These are phyloP conservation scores for Fragaria iinumae DNA, from an alignment of 306 rosid species.

Conservation along the genomic window DNA sequence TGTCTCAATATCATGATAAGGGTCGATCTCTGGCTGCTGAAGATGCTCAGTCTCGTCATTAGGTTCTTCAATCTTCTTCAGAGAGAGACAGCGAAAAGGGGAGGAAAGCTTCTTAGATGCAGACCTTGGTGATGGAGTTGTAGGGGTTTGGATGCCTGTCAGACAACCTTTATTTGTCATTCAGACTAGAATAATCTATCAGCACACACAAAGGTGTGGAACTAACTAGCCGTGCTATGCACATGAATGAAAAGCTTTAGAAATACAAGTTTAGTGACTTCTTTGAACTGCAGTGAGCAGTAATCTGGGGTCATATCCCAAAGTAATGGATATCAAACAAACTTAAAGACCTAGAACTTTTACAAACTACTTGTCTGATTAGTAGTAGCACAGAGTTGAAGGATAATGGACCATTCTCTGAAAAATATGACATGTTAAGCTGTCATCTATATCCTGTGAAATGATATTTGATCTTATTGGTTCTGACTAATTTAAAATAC, in stretches of 20 bases:
- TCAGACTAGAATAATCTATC: constrained; percentile 17
- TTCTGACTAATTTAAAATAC: background rate
- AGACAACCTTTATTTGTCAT: constrained; percentile 9
- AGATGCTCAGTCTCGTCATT: constrained; percentile 78
- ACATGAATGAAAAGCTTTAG: background rate
- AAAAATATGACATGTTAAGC: background rate
- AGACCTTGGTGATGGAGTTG: constrained; percentile 73
- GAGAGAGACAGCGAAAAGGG: constrained; percentile 88
- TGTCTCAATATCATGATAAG: constrained; percentile 71
- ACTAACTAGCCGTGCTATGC: background rate
- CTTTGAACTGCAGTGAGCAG: background rate
- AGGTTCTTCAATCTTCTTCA: constrained; percentile 76
- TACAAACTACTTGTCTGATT: background rate
- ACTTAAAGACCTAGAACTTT: background rate
- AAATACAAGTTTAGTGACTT: constrained; percentile 2
- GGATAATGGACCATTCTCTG: background rate
- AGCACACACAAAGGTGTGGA: background rate
- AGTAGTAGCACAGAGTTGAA: background rate
- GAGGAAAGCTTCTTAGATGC: constrained; percentile 79
- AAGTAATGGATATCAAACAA: background rate
- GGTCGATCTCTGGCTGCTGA: constrained; percentile 52
- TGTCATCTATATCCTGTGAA: background rate
- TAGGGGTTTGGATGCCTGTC: constrained; percentile 51
- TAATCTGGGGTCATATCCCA: background rate
- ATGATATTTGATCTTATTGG: background rate